These are phyloP conservation scores for Calonectria fujianensis DNA, from an alignment of 2,329 filamentous ascomycete species.

Conservation along the genomic window DNA sequence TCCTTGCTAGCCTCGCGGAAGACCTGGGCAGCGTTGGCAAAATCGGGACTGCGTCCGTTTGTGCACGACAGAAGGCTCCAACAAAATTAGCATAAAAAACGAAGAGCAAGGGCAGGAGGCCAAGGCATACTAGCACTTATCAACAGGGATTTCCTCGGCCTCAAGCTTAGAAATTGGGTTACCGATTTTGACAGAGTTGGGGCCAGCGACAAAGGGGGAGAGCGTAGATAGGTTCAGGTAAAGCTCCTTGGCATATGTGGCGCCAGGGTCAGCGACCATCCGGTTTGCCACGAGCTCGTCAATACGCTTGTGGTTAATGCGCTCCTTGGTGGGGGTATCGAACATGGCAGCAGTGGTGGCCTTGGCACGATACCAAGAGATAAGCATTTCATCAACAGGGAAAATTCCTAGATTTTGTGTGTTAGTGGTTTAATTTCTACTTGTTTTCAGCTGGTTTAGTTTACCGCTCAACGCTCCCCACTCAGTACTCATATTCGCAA, in stretches of 20 bases:
- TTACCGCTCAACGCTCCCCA: constrained; percentile 79
- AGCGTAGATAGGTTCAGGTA: constrained; percentile 89
- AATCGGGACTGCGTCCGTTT: constrained; percentile 87
- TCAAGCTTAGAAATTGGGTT: constrained; percentile 86
- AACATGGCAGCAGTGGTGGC: constrained; percentile 82
- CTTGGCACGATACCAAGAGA: constrained; percentile 84
- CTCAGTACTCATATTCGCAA: constrained; percentile 88
- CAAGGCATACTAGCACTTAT: constrained; percentile 80
- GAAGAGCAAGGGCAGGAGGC: too few species aligned
- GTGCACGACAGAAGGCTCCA: constrained; percentile 75
- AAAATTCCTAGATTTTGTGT: constrained; percentile 69
- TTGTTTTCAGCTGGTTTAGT: too few species aligned
- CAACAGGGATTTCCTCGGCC: constrained; percentile 82
- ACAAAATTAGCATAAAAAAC: too few species aligned
- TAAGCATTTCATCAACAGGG: constrained; percentile 84
- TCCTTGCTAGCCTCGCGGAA: constrained; percentile 85
- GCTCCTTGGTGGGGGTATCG: constrained; percentile 68
- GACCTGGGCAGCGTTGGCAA: constrained; percentile 85
- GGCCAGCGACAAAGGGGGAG: constrained; percentile 88
- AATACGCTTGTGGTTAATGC: constrained; percentile 83
- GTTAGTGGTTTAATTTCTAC: too few species aligned
- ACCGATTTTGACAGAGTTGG: constrained; percentile 92
- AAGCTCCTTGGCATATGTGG: constrained; percentile 87
- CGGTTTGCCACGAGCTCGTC: constrained; percentile 82
- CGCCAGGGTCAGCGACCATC: constrained; percentile 83